Evolutionary conservation across 2,329 filamentous ascomycete species (phyloP), one percentile per base, ranked within the genome.

Genomic region (Aspergillus pseudoterreus): DNA sequence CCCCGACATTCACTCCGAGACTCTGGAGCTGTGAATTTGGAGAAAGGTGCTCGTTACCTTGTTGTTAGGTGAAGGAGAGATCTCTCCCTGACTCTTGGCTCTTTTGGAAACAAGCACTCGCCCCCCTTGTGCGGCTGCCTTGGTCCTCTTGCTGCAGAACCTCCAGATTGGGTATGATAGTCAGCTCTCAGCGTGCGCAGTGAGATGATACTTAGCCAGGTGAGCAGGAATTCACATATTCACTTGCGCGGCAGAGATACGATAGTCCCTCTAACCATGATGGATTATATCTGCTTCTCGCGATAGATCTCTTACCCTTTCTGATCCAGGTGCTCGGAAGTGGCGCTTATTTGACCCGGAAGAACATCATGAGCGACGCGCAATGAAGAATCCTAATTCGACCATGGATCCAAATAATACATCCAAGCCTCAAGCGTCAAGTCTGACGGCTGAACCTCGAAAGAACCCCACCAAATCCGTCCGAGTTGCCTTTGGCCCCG

Each of bases 401-500:
- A 61, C 65, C 42, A 71, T 71, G 65, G 68, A 72, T 55, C 57
- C 63, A 55, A 62, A 57, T 49, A 53, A 57, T 42, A 58, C 55
- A 45, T 51, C 47, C 33, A 60, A 66, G 41, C 57, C 54, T 15
- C 58, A 64, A 49, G 49, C 61, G 36, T 57, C 62, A 17, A 69
- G 63, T 55, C 58, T 61, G 43, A 64, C 65, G 24, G 58, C 58
- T 38, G 68, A 66, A 56, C 60, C 65, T 42, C 65, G 68, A 51
- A 66, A 63, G 49, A 65, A 56, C 30, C 58, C 55, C 32, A 57
- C 60, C 43, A 71, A 69, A 56, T 66, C 67, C 9, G 69, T 64
- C 27, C 69, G 70, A 43, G 70, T 73, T 42, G 68, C 69, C 21
- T 73, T 73, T 52, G 70, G 68, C 45, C 69, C 70, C 4, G 68